Evolutionary conservation across 768 basidiomycete species (phyloP).

Genomic region (Boletus coccyginus): DNA sequence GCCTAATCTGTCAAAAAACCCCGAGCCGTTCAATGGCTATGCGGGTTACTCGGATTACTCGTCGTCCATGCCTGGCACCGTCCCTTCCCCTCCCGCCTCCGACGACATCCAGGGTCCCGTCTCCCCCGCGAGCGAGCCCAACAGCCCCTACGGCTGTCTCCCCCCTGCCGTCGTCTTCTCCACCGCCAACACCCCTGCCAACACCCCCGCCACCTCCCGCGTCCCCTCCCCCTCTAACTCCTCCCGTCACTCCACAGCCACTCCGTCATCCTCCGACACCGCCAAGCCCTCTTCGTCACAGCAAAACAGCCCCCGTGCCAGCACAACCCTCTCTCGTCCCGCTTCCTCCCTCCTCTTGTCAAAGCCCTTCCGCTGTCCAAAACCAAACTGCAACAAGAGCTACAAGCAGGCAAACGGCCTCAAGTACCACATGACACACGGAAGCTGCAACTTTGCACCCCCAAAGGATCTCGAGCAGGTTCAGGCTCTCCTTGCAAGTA

Average conservation of each 20-base stretch:
- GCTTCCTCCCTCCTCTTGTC: conserved; percentile 63
- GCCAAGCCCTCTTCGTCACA: conserved; percentile 28
- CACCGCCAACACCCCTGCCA: conserved; percentile 42
- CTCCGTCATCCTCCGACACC: conserved; percentile 23
- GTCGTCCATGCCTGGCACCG: conserved; percentile 57
- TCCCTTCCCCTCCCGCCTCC: conserved; percentile 31
- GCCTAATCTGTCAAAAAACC: conserved; percentile 28
- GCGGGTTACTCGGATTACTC: conserved; percentile 68
- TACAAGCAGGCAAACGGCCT: conserved; percentile 96
- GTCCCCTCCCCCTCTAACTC: conserved; percentile 31
- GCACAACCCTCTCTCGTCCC: conserved; percentile 47
- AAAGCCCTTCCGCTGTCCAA: conserved; percentile 92
- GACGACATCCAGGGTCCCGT: conserved; percentile 28
- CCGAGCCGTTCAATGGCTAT: conserved; percentile 68
- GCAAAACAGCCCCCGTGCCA: conserved; percentile 33
- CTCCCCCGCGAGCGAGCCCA: conserved; percentile 32
- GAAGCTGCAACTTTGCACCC: conserved; percentile 90
- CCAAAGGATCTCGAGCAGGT: conserved; percentile 81
- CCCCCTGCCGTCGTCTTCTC: conserved; percentile 66
- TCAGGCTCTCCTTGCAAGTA: conserved; percentile 61
- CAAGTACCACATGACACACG: conserved; percentile 93
- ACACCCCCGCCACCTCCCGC: conserved; percentile 49
- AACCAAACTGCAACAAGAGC: conserved; percentile 91
- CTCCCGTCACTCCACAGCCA: conserved; percentile 7
- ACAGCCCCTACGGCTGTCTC: conserved; percentile 47